Evolutionary conservation across 1,284 basidiomycete genomes (phyloP).

Genomic region (Ceratobasidium sp.): DNA sequence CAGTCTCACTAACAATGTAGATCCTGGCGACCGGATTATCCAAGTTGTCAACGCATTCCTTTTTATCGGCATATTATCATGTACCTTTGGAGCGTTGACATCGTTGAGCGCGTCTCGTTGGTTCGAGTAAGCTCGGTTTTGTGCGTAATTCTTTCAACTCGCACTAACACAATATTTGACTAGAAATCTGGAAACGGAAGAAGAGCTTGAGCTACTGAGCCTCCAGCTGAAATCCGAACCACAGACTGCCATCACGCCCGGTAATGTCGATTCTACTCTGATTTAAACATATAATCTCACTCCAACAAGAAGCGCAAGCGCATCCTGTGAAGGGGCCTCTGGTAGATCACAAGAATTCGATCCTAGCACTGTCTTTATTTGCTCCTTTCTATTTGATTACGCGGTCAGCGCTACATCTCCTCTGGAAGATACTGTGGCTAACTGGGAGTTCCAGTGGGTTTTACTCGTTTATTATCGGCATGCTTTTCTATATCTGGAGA

Average conservation of each 20-base stretch:
- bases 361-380: background rate
- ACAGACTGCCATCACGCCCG: too few relatives aligned
- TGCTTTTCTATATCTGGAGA: background rate
- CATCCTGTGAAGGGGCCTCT: too few relatives aligned
- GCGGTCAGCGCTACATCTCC: background rate
- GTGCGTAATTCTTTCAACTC: too few relatives aligned
- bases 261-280: too few relatives aligned
- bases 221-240: background rate
- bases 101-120: constrained; percentile 18
- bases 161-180: background rate
- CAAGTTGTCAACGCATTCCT: constrained; percentile 9
- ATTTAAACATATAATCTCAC: too few relatives aligned
- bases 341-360: too few relatives aligned
- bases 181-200: background rate
- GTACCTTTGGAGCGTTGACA: background rate
- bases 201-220: constrained; percentile 12
- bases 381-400: background rate
- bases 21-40: background rate
- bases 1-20: background rate
- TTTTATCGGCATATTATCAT: constrained; percentile 4
- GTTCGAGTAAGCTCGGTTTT: constrained; percentile 19
- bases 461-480: background rate
- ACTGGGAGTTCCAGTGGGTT: background rate
- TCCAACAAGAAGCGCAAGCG: too few relatives aligned
- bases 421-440: too few relatives aligned